A percentile compares a stretch with the other conserved stretches of the same genome.
phyloP scores from a whole-genome alignment of 169 alveolate genomes.

The Cryptosporidium canis region DNA sequence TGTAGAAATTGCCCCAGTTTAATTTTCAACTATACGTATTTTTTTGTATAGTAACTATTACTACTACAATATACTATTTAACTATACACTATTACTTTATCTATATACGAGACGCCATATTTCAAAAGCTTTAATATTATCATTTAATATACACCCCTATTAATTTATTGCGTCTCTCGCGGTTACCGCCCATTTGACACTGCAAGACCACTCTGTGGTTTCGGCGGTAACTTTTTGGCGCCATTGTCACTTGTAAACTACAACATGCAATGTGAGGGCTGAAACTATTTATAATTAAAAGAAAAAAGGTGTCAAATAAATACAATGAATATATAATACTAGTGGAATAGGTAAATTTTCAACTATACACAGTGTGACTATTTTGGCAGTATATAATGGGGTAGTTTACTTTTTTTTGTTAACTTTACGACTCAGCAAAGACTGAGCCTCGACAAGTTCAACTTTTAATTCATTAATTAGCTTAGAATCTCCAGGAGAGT shows the following conservation, averaged over 20 bases:
- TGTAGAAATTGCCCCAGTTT: not conserved
- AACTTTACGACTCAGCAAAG: slow-evolving; percentile 20
- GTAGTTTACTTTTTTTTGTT: slow-evolving; percentile 18
- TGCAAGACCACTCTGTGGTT: too few species aligned
- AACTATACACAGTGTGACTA: not conserved
- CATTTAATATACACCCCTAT: not conserved
- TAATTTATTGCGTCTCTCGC: not conserved
- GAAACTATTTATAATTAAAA: too few species aligned
- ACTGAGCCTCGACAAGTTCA: slow-evolving; percentile 50
- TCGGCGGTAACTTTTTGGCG: too few species aligned
- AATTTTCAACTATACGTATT: not conserved
- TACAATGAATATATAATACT: not conserved
- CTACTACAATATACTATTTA: not conserved
- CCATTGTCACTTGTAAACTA: too few species aligned
- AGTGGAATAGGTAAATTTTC: not conserved
- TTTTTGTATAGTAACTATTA: not conserved
- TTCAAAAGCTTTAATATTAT: not conserved
- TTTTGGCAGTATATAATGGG: not conserved
- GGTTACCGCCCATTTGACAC: too few species aligned
- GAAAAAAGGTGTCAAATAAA: not conserved
- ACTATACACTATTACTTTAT: not conserved
- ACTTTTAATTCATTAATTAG: slow-evolving; percentile 45
- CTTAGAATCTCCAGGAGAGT: slow-evolving; percentile 72
- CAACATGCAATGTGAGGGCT: too few species aligned
- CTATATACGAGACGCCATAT: slow-evolving; percentile 1